Evolutionary conservation across 2,329 filamentous ascomycete genomes (phyloP), one percentile per base, ranked within the genome.

Genomic region (Arthrobotrys conoides): DNA sequence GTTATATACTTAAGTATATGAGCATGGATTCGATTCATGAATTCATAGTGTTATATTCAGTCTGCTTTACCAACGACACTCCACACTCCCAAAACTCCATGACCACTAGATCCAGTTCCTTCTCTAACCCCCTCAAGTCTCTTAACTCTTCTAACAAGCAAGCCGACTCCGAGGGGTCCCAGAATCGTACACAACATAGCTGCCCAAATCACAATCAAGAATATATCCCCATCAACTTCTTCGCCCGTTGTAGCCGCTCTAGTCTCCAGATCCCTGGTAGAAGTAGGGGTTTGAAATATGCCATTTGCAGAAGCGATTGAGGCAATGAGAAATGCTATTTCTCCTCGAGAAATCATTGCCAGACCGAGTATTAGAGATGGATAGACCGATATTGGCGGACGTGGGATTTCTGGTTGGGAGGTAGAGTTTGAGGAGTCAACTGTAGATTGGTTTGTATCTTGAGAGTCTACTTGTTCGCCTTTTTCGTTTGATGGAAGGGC

Each of bases 251-350:
- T 12, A 6, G 2, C 27, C 22, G 55, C 38, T 20, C 33, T 41
- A 18, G 33, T 24, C 27, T 61, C 57, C 10, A 27, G 9, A 20
- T 55, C 20, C n/a, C 33, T 5, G 1, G 16, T 46, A 6, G 46
- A 3, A 10, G 38, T 33, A 27, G 27, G 24, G 8, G 22, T 48
- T 48, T 46, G 33, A 57, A 88, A 88, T 14, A 87, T 83, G 0
- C 85, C 85, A 0, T 86, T 85, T 55, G 85, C 87, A 81, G 92
- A 87, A 0, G 91, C 91, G 0, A 94, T 83, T 0, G 90, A 89
- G 0, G 90, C 90, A 78, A 96, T 93, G 51, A 95, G 83, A 79
- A 93, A 93, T 0, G 92, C 92, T 38, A 95, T 93, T 83, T 96
- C 92, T 0, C 92, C 92, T n/a, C 92, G 87, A 0, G 92, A 89